A percentile compares a stretch with the other conserved stretches of the same genome.
phyloP scores from a whole-genome alignment of 73 alveolate species.

The Paramecium octaurelia region DNA sequence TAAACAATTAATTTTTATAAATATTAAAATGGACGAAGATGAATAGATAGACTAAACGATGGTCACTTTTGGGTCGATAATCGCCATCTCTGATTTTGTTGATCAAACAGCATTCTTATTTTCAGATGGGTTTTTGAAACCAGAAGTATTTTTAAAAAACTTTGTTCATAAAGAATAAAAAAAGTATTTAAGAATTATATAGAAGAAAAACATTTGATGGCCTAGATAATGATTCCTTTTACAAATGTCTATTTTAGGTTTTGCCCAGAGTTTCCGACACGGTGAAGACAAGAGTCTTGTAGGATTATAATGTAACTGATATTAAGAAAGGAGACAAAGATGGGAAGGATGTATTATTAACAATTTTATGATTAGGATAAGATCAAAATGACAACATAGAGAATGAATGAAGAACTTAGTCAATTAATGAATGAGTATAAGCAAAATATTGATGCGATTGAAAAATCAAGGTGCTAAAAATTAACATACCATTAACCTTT shows the following conservation, averaged over 20 bases:
- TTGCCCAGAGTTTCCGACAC: slow-evolving; percentile 53
- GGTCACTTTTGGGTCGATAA: slow-evolving; percentile 59
- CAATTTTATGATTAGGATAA: neutral
- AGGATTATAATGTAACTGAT: slow-evolving; percentile 9
- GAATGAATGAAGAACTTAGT: neutral
- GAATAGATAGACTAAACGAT: neutral
- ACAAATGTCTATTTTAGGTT: slow-evolving; percentile 43
- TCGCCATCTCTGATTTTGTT: slow-evolving; percentile 51
- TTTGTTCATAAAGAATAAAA: slow-evolving; percentile 38
- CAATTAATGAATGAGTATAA: slow-evolving; percentile 57
- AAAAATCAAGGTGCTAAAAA: slow-evolving; percentile 41
- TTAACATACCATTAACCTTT: slow-evolving; percentile 44
- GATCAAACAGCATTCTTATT: slow-evolving; percentile 46
- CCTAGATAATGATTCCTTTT: slow-evolving; percentile 47
- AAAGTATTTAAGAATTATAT: neutral
- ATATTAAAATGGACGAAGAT: slow-evolving; percentile 19
- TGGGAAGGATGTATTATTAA: neutral
- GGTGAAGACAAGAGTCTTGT: neutral
- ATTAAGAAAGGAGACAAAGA: neutral
- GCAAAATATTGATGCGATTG: slow-evolving; percentile 49
- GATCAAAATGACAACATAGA: neutral
- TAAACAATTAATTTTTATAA: neutral
- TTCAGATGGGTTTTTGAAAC: slow-evolving; percentile 53
- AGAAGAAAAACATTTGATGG: slow-evolving; percentile 43
- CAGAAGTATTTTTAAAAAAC: slow-evolving; percentile 25